phyloP scores from a whole-genome alignment of 257 asterid species.

The Craterostigma plantagineum region DNA sequence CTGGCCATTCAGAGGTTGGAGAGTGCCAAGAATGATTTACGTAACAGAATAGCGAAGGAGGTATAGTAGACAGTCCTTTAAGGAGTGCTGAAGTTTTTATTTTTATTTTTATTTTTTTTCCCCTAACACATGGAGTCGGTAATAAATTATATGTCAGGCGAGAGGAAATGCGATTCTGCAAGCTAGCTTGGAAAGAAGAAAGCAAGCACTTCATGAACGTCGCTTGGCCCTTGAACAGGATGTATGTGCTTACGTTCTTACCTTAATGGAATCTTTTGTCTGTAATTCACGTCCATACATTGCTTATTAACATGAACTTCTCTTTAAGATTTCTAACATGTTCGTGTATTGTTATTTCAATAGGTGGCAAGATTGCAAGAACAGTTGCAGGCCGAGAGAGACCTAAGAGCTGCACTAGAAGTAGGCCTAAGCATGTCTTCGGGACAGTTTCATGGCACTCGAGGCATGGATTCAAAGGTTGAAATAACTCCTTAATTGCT shows the following conservation, averaged over 20 bases:
- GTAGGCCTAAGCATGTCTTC: slow-evolving; percentile 96
- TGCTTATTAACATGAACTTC: too few species aligned
- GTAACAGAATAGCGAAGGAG: slow-evolving; percentile 89
- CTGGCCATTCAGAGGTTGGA: slow-evolving; percentile 90
- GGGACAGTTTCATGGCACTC: slow-evolving; percentile 70
- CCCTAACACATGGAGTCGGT: too few species aligned
- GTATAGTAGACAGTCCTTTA: slow-evolving; percentile 15
- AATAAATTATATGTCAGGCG: slow-evolving; percentile 33
- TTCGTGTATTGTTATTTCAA: neutral
- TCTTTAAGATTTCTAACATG: too few species aligned
- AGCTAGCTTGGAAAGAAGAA: slow-evolving; percentile 96
- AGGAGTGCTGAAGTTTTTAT: neutral
- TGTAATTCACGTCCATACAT: too few species aligned
- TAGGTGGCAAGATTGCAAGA: slow-evolving; percentile 95
- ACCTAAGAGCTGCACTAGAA: slow-evolving; percentile 86
- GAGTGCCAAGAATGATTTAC: slow-evolving; percentile 73
- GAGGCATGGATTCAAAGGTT: slow-evolving; percentile 92
- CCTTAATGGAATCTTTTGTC: neutral
- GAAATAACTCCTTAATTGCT: slow-evolving; percentile 7
- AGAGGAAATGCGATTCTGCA: slow-evolving; percentile 94
- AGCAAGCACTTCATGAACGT: slow-evolving; percentile 90
- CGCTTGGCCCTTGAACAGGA: slow-evolving; percentile 96
- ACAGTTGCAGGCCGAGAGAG: slow-evolving; percentile 96
- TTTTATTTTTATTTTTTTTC: too few species aligned
- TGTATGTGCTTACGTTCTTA: slow-evolving; percentile 23